These are phyloP conservation scores for Trichophyton rubrum DNA, from an alignment of 2,329 filamentous ascomycete genomes.

Conservation along the genomic window DNA sequence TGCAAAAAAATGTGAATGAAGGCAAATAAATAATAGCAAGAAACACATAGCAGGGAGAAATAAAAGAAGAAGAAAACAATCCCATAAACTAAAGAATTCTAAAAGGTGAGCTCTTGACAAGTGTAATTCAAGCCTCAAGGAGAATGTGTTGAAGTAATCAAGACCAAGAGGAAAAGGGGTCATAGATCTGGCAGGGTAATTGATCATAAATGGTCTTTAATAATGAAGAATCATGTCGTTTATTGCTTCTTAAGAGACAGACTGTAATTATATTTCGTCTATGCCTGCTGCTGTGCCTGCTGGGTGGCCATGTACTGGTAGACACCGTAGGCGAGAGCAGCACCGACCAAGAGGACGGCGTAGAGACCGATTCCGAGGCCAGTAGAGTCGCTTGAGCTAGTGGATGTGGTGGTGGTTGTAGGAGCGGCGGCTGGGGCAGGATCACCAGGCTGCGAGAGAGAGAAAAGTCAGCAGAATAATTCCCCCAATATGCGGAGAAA, in stretches of 20 bases:
- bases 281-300: constrained; percentile 7
- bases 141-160: not conserved
- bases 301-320: constrained; percentile 59
- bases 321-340: constrained; percentile 60
- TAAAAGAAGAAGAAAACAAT: not conserved
- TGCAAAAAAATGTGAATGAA: not conserved
- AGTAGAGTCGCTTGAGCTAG: constrained; percentile 23
- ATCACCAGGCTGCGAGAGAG: constrained; percentile 51
- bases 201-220: constrained; percentile 2
- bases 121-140: not conserved
- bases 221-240: not conserved
- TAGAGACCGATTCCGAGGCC: constrained; percentile 67
- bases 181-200: constrained; percentile 1
- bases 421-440: constrained; percentile 49
- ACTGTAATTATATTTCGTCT: not conserved
- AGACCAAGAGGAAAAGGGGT: not conserved
- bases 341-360: constrained; percentile 65
- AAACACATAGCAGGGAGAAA: not conserved
- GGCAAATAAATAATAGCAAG: not conserved
- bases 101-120: not conserved
- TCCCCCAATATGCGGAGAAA: not conserved
- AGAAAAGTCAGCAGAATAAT: not conserved
- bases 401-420: constrained; percentile 34
- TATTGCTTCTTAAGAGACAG: not conserved
- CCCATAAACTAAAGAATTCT: constrained; percentile 5